Evolutionary conservation across 225 moss, liverwort and hornwort genomes (phyloP), one percentile per base, ranked within the genome.

Genomic region (Sphagnum contortum): DNA sequence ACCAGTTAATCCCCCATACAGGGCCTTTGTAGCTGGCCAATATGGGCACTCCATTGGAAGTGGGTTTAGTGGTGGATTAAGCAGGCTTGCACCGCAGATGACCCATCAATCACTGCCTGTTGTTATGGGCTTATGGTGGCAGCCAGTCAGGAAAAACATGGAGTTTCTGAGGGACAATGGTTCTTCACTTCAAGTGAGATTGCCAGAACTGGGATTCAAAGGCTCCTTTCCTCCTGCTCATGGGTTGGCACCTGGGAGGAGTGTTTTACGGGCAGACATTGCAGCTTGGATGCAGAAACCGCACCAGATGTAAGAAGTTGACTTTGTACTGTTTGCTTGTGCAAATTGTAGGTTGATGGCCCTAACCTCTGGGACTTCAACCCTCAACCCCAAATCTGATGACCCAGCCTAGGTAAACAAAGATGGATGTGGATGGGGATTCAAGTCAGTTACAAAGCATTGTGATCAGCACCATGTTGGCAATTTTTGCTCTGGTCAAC

Each of bases 81-180:
- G 74, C 70, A 83, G 80, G 70, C 75, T 83, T 13, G 73, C 83
- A 49, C 75, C 72, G 6, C 77, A 72, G 71, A 29, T 70, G 10
- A 76, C 67, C 57, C 44, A 71, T 65, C 83, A 62, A 3, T 80
- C 87, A 6, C 57, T 87, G 63, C 87, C 83, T 61, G 78, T 87
- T 29, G 83, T 80, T 14, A 77, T 87, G 83, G 87, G 87, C 46
- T 72, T 83, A 55, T 87, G 87, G 83, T 83, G 87, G 87, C 87
- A 87, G 55, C 87, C 87, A 45, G 68, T 78, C 70, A 73, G 80
- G 62, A 83, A 72, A 73, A 74, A 83, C 12, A 70, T 78, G 75
- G 53, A 70, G 51, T 52, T 72, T 65, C 50, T 74, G 50, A 68
- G 49, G 48, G 75, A 72, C 64, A 73, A 71, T 62, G 48, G 62